These are phyloP conservation scores for Diaporthe vexans DNA, from an alignment of 2,329 filamentous ascomycete genomes.

Conservation along the genomic window DNA sequence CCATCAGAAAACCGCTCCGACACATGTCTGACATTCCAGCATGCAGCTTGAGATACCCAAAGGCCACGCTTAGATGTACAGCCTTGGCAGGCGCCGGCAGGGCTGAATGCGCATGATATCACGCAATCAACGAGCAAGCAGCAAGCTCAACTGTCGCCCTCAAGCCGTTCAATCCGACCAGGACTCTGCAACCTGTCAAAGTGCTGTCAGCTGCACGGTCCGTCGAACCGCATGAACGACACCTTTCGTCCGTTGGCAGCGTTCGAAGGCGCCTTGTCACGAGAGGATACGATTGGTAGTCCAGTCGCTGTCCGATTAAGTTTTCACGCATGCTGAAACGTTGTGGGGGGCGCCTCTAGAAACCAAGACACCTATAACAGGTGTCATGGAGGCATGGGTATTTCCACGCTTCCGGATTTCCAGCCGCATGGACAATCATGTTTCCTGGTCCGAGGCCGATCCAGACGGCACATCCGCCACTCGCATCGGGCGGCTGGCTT, in stretches of 20 bases:
- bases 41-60: neutral
- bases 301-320: slow-evolving; percentile 14
- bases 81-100: slow-evolving; percentile 1
- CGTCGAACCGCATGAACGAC: slow-evolving; percentile 12
- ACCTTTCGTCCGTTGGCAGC: slow-evolving; percentile 27
- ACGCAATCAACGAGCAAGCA: neutral
- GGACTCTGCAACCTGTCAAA: slow-evolving; percentile 6
- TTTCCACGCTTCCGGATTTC: slow-evolving; percentile 8
- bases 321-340: slow-evolving; percentile 31
- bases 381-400: neutral
- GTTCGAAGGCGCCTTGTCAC: neutral
- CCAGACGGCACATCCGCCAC: slow-evolving; percentile 5
- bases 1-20: neutral
- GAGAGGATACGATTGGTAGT: slow-evolving; percentile 27
- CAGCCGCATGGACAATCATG: slow-evolving; percentile 14
- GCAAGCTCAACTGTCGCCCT: neutral
- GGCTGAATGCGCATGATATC: slow-evolving; percentile 4
- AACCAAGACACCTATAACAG: slow-evolving; percentile 12
- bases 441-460: slow-evolving; percentile 23
- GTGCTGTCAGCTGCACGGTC: slow-evolving; percentile 27
- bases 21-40: neutral
- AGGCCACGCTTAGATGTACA: neutral
- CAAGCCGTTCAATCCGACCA: slow-evolving; percentile 9
- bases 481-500: slow-evolving; percentile 2
- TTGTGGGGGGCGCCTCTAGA: slow-evolving; percentile 7